Conservation (phyloP, 148 eudicot species). For the Rhododendron ovatum region DNA sequence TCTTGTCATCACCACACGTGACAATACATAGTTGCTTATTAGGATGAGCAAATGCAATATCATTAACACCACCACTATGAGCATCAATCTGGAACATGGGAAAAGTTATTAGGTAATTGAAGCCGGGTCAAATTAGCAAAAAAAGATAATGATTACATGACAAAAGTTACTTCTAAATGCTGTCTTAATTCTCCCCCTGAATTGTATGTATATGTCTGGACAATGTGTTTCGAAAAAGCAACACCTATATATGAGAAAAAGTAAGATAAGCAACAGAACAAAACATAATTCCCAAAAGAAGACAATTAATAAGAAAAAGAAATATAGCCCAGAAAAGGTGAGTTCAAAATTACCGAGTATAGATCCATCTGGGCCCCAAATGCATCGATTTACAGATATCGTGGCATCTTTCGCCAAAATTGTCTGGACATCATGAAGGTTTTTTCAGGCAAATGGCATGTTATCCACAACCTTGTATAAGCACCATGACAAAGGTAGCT, state of each 20-base stretch:
- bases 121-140: neutral
- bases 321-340: neutral
- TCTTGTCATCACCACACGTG: slow-evolving; percentile 62
- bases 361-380: slow-evolving; percentile 63
- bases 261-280: slow-evolving; percentile 5
- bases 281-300: neutral
- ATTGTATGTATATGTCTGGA: slow-evolving; percentile 50
- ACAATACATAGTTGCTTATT: slow-evolving; percentile 58
- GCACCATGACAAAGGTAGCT: neutral
- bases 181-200: slow-evolving; percentile 50
- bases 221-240: slow-evolving; percentile 64
- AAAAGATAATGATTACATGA: neutral
- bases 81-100: slow-evolving; percentile 41
- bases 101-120: slow-evolving; percentile 16
- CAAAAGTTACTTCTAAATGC: slow-evolving; percentile 44
- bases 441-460: neutral
- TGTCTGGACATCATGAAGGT: slow-evolving; percentile 24
- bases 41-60: slow-evolving; percentile 55
- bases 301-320: neutral
- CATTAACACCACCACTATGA: slow-evolving; percentile 54
- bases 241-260: slow-evolving; percentile 27
- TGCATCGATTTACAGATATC: slow-evolving; percentile 48
- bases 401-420: slow-evolving; percentile 49
- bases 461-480: neutral
- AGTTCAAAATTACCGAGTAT: slow-evolving; percentile 35